These are phyloP conservation scores for Stephania cephalantha DNA, from an alignment of 164 flowering plant genomes.

Conservation along the genomic window DNA sequence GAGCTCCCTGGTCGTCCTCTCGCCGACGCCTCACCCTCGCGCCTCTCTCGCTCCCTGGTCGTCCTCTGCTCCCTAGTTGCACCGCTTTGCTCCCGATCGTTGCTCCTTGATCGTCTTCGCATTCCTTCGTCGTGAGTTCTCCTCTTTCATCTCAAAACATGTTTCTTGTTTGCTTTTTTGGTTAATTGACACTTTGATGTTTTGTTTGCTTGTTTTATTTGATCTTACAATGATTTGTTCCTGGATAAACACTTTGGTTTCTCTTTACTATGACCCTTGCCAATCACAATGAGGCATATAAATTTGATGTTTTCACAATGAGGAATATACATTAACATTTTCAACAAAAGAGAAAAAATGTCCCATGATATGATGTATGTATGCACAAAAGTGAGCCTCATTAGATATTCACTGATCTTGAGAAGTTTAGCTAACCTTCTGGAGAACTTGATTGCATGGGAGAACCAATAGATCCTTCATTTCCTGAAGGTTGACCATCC, in stretches of 20 bases:
- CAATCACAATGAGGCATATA: not conserved
- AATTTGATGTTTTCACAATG: not conserved
- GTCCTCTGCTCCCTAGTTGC: too few species aligned
- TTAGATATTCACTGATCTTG: slow-evolving; percentile 28
- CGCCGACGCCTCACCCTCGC: too few species aligned
- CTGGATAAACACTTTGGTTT: not conserved
- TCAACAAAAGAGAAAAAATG: not conserved
- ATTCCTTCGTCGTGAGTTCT: too few species aligned
- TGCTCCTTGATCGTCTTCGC: too few species aligned
- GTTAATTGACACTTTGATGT: too few species aligned
- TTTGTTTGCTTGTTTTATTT: too few species aligned
- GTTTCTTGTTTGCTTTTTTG: too few species aligned
- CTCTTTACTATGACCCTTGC: not conserved
- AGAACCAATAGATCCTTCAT: slow-evolving; percentile 80
- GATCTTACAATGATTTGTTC: too few species aligned
- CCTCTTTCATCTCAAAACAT: too few species aligned
- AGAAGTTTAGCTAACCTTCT: slow-evolving; percentile 40
- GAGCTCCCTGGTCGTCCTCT: too few species aligned
- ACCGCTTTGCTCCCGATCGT: too few species aligned
- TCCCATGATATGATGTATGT: not conserved
- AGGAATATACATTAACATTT: not conserved
- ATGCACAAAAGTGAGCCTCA: slow-evolving; percentile 24
- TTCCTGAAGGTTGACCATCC: slow-evolving; percentile 68
- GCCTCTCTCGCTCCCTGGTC: too few species aligned
- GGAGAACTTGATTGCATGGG: slow-evolving; percentile 78